Evolutionary conservation across 352 stramenopile genomes (phyloP), one percentile per base, ranked within the genome.

Genomic region (Peronospora belbahrii): DNA sequence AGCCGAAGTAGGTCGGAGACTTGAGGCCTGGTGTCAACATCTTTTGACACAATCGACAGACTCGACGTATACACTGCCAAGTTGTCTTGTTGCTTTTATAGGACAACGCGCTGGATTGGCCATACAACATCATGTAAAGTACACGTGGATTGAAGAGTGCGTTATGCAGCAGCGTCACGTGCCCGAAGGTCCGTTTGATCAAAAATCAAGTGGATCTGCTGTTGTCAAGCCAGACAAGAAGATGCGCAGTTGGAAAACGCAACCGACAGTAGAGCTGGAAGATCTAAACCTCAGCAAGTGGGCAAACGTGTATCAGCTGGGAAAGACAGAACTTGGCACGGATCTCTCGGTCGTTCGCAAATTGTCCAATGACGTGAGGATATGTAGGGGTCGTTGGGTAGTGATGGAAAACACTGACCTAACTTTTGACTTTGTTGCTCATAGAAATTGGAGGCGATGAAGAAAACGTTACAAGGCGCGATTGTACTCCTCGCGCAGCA

Each of bases 91-190:
- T 13, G 72, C 72, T 8, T 82, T 67, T 22, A 48, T 90, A 13
- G 70, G 74, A 14, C 63, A 79, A 23, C 43, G 31, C 4, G 67
- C 77, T 2, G 63, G 72, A 1, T 42, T 91, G n/a, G 37, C 58
- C 2, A 64, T 60, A 52, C 78, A 84, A 30, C 53, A 83, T 25
- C 65, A 81, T 41, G 65, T 94, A 24, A 88, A 67, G 34, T 86
- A 85, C 55, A 70, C 51, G 20, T 94, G 82, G 82, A 80, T 94
- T 48, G 77, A 94, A 55, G 78, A 91, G 43, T 91, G 75, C 37
- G 61, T 89, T 14, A 57, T 56, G 4, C 64, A 62, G 9, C 82
- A 85, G 27, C 62, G 48, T 31, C 60, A 62, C 14, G 66, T 87
- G 0, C 61, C 66, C 6, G 82, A 93, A 62, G 62, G 51, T 4